A percentile compares a stretch with the other conserved stretches of the same genome.
phyloP scores from a whole-genome alignment of 1,139 yeast genomes.

The Pichia sp. region DNA sequence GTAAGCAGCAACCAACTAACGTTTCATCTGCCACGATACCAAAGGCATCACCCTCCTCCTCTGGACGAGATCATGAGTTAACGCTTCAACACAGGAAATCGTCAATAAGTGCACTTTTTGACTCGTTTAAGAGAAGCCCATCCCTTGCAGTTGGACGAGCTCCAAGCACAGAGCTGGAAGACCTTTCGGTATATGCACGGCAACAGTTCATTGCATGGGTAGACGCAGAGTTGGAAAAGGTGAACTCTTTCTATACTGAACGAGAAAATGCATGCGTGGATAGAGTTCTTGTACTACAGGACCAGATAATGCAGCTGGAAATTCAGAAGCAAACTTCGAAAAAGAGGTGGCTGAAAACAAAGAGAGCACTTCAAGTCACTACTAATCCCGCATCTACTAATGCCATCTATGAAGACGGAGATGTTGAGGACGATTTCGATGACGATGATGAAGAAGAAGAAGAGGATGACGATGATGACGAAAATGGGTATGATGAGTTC shows the following conservation, averaged over 20 bases:
- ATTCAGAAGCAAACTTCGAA: constrained; percentile 43
- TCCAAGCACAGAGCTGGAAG: constrained; percentile 22
- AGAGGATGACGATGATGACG: constrained; percentile 17
- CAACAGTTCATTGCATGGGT: constrained; percentile 59
- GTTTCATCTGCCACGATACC: not conserved
- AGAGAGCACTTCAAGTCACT: constrained; percentile 6
- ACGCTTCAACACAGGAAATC: constrained; percentile 9
- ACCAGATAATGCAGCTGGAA: constrained; percentile 60
- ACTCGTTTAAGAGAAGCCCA: constrained; percentile 17
- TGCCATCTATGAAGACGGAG: constrained; percentile 10
- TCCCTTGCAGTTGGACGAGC: constrained; percentile 1
- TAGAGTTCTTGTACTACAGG: constrained; percentile 59
- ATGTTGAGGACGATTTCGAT: constrained; percentile 10
- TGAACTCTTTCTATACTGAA: constrained; percentile 55
- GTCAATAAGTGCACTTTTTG: constrained; percentile 18
- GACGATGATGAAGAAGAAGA: constrained; percentile 14
- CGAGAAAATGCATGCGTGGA: constrained; percentile 60
- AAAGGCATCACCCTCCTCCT: not conserved
- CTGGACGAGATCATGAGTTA: not conserved
- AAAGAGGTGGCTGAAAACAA: constrained; percentile 21
- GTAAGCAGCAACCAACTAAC: not conserved
- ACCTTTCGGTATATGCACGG: constrained; percentile 34
- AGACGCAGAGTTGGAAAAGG: constrained; percentile 52
- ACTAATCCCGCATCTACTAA: not conserved
- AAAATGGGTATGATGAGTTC: constrained; percentile 14